Base-by-base conservation (phyloP, 2,329 filamentous ascomycete genomes). In the Talaromyces verruculosus region DNA sequence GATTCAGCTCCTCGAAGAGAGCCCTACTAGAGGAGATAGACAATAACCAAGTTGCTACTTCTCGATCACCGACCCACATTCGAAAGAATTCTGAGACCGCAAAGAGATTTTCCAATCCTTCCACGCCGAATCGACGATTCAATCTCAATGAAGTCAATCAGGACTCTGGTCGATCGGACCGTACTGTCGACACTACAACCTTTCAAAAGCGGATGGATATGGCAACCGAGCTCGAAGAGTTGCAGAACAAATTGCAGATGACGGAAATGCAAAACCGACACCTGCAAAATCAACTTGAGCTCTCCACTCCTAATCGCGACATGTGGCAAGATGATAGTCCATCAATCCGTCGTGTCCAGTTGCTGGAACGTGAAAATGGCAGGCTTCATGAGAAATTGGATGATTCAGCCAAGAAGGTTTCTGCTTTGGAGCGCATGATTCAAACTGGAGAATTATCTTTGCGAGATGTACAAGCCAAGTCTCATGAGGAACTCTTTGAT, bases 251-350 rank as follows among this genome's bases (percentile, higher is more conserved):
- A 76, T 85, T 98, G 61, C 94, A 98, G 74, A 87, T 98, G 76
- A 89, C 91, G 4, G 91, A 97, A 77, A 97, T 98, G 92, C 91
- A 96, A 72, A 97, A 97, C 78, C 89, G 91, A 39, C 93, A 98
- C 73, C 86, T 98, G 5, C 91, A 97, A 75, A 93, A 88, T 74
- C 93, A 97, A 75, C 82, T 97, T 49, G 91, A 94, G 45, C 87
- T 91, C 57, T 81, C 81, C 10, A 88, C 87, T 0, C 87, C 89
- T 2, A 80, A 80, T 5, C 85, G 85, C 28, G 89, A 91, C 65
- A 77, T 81, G 41, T 87, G 83, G 76, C 82, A 88, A 65, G 90
- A 94, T 47, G 89, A 95, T 53, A 94, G 89, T 71, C 91, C 92
- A 0, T 94, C 92, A 1, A 76, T 91, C 58, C 86, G 89, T 64